These are phyloP conservation scores for Leccinum subgranulosum DNA, from an alignment of 768 basidiomycete genomes.

Conservation along the genomic window DNA sequence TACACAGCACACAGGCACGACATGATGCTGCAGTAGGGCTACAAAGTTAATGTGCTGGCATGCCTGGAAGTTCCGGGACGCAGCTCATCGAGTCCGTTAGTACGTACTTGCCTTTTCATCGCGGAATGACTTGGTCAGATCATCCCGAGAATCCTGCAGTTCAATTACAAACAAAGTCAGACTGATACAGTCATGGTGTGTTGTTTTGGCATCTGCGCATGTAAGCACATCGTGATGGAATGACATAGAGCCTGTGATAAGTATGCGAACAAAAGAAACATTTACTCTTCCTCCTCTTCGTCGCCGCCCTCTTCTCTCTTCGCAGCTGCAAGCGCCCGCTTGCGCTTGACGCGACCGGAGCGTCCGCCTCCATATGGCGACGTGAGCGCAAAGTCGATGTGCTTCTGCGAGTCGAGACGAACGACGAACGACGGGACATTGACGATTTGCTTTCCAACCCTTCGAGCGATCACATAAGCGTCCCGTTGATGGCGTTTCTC, in stretches of 20 bases:
- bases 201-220: constrained; percentile 30
- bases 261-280: constrained; percentile 17
- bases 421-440: constrained; percentile 99
- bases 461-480: constrained; percentile 27
- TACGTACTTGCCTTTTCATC: neutral
- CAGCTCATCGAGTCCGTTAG: too few relatives aligned
- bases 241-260: constrained; percentile 27
- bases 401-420: constrained; percentile 98
- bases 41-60: too few relatives aligned
- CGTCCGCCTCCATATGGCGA: constrained; percentile 96
- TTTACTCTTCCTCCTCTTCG: constrained; percentile 87
- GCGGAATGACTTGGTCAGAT: neutral
- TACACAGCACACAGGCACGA: too few relatives aligned
- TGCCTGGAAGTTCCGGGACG: rapidly evolving
- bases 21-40: too few relatives aligned
- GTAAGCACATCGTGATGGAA: constrained; percentile 29
- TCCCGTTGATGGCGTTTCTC: neutral
- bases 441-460: constrained; percentile 98
- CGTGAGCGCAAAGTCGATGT: constrained; percentile 98
- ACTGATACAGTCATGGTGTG: constrained; percentile 18
- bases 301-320: constrained; percentile 89
- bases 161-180: neutral
- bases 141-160: neutral
- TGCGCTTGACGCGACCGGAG: constrained; percentile 96
- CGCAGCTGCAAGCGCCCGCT: constrained; percentile 90